Base-by-base conservation (phyloP, 192 early-diverging fungal genomes). In the Coemansia sp. region DNA sequence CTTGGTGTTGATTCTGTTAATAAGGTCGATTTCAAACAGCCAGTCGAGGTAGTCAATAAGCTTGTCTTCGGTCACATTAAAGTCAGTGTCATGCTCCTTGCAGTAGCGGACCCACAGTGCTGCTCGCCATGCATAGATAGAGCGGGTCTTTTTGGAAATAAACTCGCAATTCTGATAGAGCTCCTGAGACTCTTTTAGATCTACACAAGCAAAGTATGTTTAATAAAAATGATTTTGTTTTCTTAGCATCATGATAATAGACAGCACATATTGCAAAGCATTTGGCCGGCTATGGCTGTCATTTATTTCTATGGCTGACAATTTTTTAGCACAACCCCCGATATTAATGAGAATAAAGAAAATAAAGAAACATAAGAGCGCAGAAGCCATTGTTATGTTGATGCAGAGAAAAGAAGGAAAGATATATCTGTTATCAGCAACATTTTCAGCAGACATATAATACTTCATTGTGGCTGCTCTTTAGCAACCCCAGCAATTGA, bases 1-100 rank as follows among this genome's bases (percentile, higher is more conserved):
- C 60, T 82, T 82, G 41, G 80, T 82, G 59, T 82, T 82, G 72
- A 82, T 82, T 37, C 74, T 82, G 75, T 82, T 71, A 62, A 74
- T 72, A 26, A 82, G 48, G 48, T 82, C 80, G 37, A 82, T 82
- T 11, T 74, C 72, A 67, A 82, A 77, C 48, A 82, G 47, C 80
- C 80, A 82, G 80, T 82, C 80, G 22, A 82, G 67, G 48, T 77
- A 82, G 26, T 65, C 42, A 26, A 82, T 68, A 21, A 82, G 66
- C 71, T 71, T 77, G 66, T 74, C 75, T 18, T 82, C 80, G 46
- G 80, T 82, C 16, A 82, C 80, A 9, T 51, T 36, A 69, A 59
- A 82, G 37, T 77, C 72, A 5, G 61, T 22, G 18, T 67, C 49
- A 21, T 63, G 65, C 60, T 82, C 75, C 41, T 77, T 77, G 75